Conservation (phyloP, 495 filamentous ascomycete genomes). For the Penicillium salamii region DNA sequence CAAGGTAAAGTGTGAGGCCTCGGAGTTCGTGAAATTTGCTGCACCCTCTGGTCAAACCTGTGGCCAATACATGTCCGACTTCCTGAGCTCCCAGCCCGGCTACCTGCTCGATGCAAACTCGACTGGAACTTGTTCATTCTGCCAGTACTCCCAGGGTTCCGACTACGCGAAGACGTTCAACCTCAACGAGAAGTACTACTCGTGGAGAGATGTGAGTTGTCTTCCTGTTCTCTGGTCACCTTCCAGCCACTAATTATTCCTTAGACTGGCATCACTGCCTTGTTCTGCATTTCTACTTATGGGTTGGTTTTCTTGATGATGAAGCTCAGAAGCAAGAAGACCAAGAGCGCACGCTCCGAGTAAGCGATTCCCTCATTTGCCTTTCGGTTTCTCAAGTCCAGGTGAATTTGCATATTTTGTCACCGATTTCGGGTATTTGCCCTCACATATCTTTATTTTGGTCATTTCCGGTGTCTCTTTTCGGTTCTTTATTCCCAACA, state of each 20-base stretch:
- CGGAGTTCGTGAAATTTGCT: constrained; percentile 60
- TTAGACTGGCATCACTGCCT: constrained; percentile 41
- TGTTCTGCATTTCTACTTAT: constrained; percentile 43
- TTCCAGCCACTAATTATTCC: constrained; percentile 7
- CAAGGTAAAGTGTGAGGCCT: constrained; percentile 52
- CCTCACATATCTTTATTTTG: no score
- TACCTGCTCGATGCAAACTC: constrained; percentile 55
- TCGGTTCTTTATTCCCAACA: no score
- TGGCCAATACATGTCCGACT: constrained; percentile 61
- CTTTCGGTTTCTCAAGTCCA: no score
- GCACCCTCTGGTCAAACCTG: constrained; percentile 63
- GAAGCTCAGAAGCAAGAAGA: constrained; percentile 45
- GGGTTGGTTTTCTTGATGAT: constrained; percentile 41
- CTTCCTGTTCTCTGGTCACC: background rate
- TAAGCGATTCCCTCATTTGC: background rate
- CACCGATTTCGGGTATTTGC: no score
- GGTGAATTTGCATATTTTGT: no score
- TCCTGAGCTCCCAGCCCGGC: constrained; percentile 49
- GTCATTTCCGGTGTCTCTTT: no score
- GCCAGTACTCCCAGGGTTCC: constrained; percentile 43
- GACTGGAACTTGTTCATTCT: constrained; percentile 60
- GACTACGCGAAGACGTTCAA: constrained; percentile 43
- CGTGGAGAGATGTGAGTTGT: constrained; percentile 42
- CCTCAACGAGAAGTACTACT: constrained; percentile 36
- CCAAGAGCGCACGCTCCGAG: constrained; percentile 34